These are phyloP conservation scores for Nevesoporus exiguus DNA, from an alignment of 768 basidiomycete genomes.

Conservation along the genomic window DNA sequence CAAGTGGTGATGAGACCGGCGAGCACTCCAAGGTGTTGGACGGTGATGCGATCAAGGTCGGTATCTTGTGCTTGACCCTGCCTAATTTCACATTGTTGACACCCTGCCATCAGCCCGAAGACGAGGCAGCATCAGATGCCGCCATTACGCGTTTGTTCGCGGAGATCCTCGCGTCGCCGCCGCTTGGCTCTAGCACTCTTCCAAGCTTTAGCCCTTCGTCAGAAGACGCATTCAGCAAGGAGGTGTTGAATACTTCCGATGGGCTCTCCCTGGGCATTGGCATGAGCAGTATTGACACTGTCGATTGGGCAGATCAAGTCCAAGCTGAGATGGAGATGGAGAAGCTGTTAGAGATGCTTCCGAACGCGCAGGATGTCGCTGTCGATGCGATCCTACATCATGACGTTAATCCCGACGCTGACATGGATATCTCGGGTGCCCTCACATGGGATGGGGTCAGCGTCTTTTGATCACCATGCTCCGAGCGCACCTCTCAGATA, in stretches of 20 bases:
- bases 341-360: slow-evolving; percentile 54
- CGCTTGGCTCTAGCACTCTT: slow-evolving; percentile 31
- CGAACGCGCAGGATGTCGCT: slow-evolving; percentile 32
- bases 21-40: slow-evolving; percentile 18
- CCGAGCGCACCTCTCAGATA: slow-evolving; percentile 1
- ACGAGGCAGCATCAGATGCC: slow-evolving; percentile 49
- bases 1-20: slow-evolving; percentile 27
- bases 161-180: slow-evolving; percentile 35
- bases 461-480: slow-evolving; percentile 21
- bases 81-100: slow-evolving; percentile 22
- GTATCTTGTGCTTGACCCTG: slow-evolving; percentile 11
- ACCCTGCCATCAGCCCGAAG: slow-evolving; percentile 34
- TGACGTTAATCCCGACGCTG: slow-evolving; percentile 20
- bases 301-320: slow-evolving; percentile 28
- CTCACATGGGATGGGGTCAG: slow-evolving; percentile 30
- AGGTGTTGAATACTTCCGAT: slow-evolving; percentile 23
- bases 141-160: slow-evolving; percentile 32
- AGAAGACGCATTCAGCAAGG: slow-evolving; percentile 28
- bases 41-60: slow-evolving; percentile 35
- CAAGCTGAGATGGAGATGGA: slow-evolving; percentile 55
- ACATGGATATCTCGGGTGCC: slow-evolving; percentile 28
- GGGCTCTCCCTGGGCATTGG: slow-evolving; percentile 20
- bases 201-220: slow-evolving; percentile 31
- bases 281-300: slow-evolving; percentile 15
- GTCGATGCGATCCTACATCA: slow-evolving; percentile 21